phyloP scores from a whole-genome alignment of 768 basidiomycete species.

The Lentinula raphanica region DNA sequence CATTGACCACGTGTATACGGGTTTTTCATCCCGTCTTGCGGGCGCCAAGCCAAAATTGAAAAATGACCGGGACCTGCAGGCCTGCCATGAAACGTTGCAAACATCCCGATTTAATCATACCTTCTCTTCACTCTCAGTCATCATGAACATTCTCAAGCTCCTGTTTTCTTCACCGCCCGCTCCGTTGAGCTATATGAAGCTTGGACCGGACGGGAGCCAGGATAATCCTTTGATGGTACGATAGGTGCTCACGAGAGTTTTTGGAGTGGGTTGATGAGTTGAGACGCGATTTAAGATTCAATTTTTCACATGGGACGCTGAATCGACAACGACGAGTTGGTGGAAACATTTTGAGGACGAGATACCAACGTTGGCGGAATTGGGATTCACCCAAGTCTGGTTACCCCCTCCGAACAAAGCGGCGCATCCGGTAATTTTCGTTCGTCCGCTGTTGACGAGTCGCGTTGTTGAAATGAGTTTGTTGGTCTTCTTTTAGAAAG shows the following conservation, averaged over 20 bases:
- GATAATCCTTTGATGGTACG: constrained; percentile 68
- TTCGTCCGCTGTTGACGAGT: constrained; percentile 21
- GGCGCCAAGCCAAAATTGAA: neutral
- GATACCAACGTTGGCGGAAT: constrained; percentile 52
- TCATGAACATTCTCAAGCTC: constrained; percentile 25
- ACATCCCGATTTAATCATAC: neutral
- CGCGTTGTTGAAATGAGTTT: too few species aligned
- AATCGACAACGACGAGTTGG: constrained; percentile 60
- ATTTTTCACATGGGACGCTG: constrained; percentile 81
- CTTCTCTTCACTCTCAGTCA: neutral
- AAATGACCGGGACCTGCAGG: neutral
- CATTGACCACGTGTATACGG: neutral
- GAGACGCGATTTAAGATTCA: constrained; percentile 48
- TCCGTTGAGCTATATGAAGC: constrained; percentile 55
- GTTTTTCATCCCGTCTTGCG: neutral
- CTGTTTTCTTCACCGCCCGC: constrained; percentile 26
- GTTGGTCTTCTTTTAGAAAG: constrained; percentile 42
- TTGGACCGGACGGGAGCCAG: constrained; percentile 43
- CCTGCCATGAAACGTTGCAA: neutral
- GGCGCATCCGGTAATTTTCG: constrained; percentile 40
- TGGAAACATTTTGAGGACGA: constrained; percentile 72
- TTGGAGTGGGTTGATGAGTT: neutral
- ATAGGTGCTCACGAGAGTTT: neutral
- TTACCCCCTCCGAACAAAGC: constrained; percentile 82
- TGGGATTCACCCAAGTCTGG: constrained; percentile 82